Percentiles rank a stretch among this genome's conserved stretches.
phyloP scores from a whole-genome alignment of 2,329 filamentous ascomycete species.

The Tolypocladium pustulatum region DNA sequence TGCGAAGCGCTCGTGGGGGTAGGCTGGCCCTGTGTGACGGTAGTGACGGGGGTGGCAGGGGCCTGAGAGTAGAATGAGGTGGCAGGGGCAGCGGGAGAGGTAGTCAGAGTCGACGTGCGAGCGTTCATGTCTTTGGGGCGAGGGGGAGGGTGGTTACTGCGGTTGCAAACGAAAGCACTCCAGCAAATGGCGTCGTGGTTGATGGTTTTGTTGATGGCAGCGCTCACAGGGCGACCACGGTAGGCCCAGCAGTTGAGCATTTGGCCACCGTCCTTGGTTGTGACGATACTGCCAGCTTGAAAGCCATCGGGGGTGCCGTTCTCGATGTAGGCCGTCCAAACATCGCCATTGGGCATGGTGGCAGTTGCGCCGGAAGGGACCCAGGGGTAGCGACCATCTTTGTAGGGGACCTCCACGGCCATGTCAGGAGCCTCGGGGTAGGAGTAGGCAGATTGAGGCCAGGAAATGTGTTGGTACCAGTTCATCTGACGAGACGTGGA shows the following conservation, averaged over 20 bases:
- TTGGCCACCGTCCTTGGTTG: slow-evolving; percentile 26
- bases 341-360: slow-evolving; percentile 25
- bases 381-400: slow-evolving; percentile 28
- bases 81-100: slow-evolving; percentile 19
- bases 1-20: slow-evolving; percentile 18
- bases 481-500: slow-evolving; percentile 34
- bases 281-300: slow-evolving; percentile 28
- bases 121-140: slow-evolving; percentile 24
- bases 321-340: slow-evolving; percentile 31
- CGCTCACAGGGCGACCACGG: slow-evolving; percentile 26
- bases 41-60: slow-evolving; percentile 13
- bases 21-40: slow-evolving; percentile 15
- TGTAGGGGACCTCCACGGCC: slow-evolving; percentile 27
- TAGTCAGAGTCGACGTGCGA: slow-evolving; percentile 22
- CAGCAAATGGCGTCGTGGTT: slow-evolving; percentile 26
- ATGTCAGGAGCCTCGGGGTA: slow-evolving; percentile 26
- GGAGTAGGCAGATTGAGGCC: slow-evolving; percentile 21
- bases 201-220: slow-evolving; percentile 26
- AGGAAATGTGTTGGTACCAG: slow-evolving; percentile 28
- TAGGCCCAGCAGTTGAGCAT: slow-evolving; percentile 31
- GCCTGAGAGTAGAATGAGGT: slow-evolving; percentile 20
- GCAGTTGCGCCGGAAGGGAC: slow-evolving; percentile 24
- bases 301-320: slow-evolving; percentile 28
- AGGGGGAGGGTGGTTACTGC: slow-evolving; percentile 20
- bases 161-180: slow-evolving; percentile 31